Conservation (phyloP, 192 early-diverging fungal species). For the Backusella parvicylindrica region DNA sequence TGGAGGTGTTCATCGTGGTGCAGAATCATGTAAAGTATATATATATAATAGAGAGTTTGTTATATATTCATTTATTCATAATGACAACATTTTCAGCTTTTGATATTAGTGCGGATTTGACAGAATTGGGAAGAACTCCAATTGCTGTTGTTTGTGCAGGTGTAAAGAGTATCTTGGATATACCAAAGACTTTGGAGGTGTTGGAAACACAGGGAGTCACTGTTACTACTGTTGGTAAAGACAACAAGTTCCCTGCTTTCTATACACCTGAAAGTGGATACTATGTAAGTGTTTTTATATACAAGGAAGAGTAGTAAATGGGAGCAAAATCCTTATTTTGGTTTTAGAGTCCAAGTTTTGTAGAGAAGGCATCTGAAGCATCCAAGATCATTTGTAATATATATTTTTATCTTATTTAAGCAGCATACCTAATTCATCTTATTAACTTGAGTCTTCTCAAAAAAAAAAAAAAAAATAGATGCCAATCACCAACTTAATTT, state of each 20-base stretch:
- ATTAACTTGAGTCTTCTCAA: background rate
- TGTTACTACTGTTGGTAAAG: slow-evolving; percentile 70
- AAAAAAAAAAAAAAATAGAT: slow-evolving; percentile 22
- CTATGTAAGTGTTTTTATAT: slow-evolving; percentile 30
- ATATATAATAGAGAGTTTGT: too few relatives aligned
- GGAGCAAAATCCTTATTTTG: background rate
- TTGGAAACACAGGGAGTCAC: slow-evolving; percentile 93
- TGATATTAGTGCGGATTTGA: slow-evolving; percentile 92
- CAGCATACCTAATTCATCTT: too few relatives aligned
- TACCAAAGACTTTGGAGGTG: slow-evolving; percentile 87
- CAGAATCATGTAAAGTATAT: slow-evolving; percentile 47
- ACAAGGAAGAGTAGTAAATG: background rate
- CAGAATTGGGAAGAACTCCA: slow-evolving; percentile 86
- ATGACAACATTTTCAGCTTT: too few relatives aligned
- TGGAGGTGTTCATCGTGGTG: slow-evolving; percentile 91
- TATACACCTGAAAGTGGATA: slow-evolving; percentile 77
- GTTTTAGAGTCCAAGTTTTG: slow-evolving; percentile 36
- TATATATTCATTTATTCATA: too few relatives aligned
- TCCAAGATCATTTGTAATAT: slow-evolving; percentile 37
- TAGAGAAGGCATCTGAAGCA: slow-evolving; percentile 37
- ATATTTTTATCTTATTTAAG: background rate
- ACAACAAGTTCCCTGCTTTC: slow-evolving; percentile 81
- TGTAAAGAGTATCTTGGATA: slow-evolving; percentile 94
- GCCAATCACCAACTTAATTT: slow-evolving; percentile 62
- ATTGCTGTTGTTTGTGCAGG: slow-evolving; percentile 96